A percentile compares a stretch with the other conserved stretches of the same genome.
Conservation (phyloP, 2,329 filamentous ascomycete species). For the Orbilia ellipsospora region DNA sequence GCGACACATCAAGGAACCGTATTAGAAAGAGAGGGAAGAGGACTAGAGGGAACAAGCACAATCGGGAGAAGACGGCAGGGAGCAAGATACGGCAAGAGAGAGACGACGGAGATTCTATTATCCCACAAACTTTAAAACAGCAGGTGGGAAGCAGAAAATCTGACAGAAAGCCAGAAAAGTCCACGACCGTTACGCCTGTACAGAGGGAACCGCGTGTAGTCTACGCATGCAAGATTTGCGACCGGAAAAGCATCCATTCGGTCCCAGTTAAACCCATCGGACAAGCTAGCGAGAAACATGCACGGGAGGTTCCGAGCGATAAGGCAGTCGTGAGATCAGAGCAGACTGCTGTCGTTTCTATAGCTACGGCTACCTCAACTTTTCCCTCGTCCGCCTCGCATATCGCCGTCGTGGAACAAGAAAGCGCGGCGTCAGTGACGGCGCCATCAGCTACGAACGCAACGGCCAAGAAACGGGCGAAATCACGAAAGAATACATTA, state of each 20-base stretch:
- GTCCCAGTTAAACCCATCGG: conserved; percentile 30
- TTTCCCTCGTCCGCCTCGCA: background rate
- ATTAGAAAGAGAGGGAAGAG: conserved; percentile 43
- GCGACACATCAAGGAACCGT: conserved; percentile 1
- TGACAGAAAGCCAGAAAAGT: conserved; percentile 8
- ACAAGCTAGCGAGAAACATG: background rate
- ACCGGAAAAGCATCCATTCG: conserved; percentile 32
- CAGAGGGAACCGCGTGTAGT: conserved; percentile 40
- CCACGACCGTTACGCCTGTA: background rate
- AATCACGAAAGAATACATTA: conserved; percentile 50
- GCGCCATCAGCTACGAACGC: conserved; percentile 22
- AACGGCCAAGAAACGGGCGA: conserved; percentile 45
- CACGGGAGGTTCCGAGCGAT: conserved; percentile 6
- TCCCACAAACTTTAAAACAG: background rate
- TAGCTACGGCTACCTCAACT: background rate
- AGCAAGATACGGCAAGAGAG: background rate
- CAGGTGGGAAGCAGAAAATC: conserved; percentile 1
- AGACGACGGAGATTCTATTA: background rate
- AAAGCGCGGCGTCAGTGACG: background rate
- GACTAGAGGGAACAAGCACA: conserved; percentile 23
- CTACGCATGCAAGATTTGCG: conserved; percentile 49
- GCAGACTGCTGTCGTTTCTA: background rate
- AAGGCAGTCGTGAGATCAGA: background rate
- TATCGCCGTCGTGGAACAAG: background rate
- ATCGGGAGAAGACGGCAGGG: conserved; percentile 26